phyloP scores from a whole-genome alignment of 2,329 filamentous ascomycete species.

The Chaetoscypha palmicola region DNA sequence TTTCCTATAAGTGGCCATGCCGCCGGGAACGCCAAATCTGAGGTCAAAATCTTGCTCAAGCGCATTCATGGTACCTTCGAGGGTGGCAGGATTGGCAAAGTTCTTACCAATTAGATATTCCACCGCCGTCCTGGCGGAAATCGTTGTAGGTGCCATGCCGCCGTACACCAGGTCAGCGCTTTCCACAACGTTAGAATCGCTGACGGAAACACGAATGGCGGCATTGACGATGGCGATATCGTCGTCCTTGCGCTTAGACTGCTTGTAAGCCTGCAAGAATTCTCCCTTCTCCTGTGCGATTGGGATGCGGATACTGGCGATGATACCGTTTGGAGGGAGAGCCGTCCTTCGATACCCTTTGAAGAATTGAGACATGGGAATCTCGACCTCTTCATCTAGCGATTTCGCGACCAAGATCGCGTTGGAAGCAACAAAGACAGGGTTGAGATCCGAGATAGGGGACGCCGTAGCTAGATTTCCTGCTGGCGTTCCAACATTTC shows the following conservation, averaged over 20 bases:
- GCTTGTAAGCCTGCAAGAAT: conserved; percentile 86
- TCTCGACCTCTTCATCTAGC: conserved; percentile 63
- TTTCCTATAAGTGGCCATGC: conserved; percentile 95
- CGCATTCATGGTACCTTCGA: conserved; percentile 84
- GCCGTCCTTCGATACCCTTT: conserved; percentile 84
- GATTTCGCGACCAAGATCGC: conserved; percentile 77
- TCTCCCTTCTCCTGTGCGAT: conserved; percentile 68
- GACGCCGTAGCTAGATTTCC: conserved; percentile 92
- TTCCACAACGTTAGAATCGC: conserved; percentile 61
- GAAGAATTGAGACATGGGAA: conserved; percentile 92
- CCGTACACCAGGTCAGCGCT: conserved; percentile 81
- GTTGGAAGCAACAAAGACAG: conserved; percentile 83
- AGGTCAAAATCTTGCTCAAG: conserved; percentile 88
- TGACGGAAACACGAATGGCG: conserved; percentile 68
- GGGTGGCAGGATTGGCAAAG: conserved; percentile 71
- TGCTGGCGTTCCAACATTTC: conserved; percentile 94
- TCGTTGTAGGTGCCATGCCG: conserved; percentile 88
- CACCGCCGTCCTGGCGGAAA: conserved; percentile 75
- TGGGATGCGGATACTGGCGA: conserved; percentile 81
- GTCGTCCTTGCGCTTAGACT: conserved; percentile 94
- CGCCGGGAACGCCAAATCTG: conserved; percentile 83
- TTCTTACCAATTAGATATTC: conserved; percentile 69
- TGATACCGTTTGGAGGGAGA: conserved; percentile 72
- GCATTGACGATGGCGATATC: conserved; percentile 97
- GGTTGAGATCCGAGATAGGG: conserved; percentile 93